phyloP scores from a whole-genome alignment of 1,139 yeast genomes.

The Nakaseomyces nivariensis region DNA sequence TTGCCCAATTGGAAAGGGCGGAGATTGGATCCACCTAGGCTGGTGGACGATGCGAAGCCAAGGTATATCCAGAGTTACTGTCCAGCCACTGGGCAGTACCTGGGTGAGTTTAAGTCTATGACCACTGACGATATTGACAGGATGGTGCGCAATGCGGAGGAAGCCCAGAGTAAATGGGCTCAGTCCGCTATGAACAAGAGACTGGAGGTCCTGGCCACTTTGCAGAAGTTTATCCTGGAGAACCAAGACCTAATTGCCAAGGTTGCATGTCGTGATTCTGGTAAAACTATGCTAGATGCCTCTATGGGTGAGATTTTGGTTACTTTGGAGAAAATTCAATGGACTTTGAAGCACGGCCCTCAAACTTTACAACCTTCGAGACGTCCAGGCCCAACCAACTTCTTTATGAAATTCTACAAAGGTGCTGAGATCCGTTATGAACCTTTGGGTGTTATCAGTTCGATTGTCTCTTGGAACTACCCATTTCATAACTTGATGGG shows the following conservation, averaged over 20 bases:
- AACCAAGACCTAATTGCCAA: constrained; percentile 83
- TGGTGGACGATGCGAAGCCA: constrained; percentile 44
- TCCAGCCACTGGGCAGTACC: constrained; percentile 88
- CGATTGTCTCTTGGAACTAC: constrained; percentile 92
- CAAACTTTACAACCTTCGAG: constrained; percentile 55
- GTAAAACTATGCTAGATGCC: constrained; percentile 92
- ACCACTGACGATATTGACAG: constrained; percentile 59
- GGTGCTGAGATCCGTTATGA: constrained; percentile 89
- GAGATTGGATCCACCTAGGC: constrained; percentile 47
- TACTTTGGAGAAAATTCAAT: constrained; percentile 79
- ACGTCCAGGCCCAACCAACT: constrained; percentile 80
- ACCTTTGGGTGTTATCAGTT: constrained; percentile 83
- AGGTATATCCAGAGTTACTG: constrained; percentile 71
- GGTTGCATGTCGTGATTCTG: constrained; percentile 92
- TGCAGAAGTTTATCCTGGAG: constrained; percentile 59
- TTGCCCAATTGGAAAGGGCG: constrained; percentile 90
- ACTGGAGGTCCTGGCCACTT: constrained; percentile 58
- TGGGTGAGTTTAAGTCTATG: constrained; percentile 62
- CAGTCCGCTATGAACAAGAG: constrained; percentile 52
- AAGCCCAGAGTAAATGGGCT: constrained; percentile 52
- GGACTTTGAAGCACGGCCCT: constrained; percentile 84
- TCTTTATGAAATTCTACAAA: constrained; percentile 65
- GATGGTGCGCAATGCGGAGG: constrained; percentile 44
- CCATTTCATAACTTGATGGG: constrained; percentile 91
- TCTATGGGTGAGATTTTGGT: constrained; percentile 93